Evolutionary conservation across 805 yeast genomes (phyloP).

Genomic region (Candida golubevii): DNA sequence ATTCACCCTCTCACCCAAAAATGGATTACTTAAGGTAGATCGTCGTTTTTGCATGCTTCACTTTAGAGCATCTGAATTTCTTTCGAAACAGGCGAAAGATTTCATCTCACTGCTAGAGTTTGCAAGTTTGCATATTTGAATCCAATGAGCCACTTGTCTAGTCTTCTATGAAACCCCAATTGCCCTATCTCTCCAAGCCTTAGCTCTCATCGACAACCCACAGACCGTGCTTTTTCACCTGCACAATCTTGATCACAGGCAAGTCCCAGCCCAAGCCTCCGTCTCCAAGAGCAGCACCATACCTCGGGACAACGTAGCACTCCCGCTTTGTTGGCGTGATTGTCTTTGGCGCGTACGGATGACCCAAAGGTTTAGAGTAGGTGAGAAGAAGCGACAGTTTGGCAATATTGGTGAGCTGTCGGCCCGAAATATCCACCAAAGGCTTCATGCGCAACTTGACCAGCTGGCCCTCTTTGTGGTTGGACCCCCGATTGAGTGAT

Average conservation of each 20-base stretch:
- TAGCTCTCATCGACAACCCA: constrained; percentile 48
- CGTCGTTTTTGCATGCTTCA: no score
- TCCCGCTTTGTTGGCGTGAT: constrained; percentile 65
- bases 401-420: constrained; percentile 74
- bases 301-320: constrained; percentile 86
- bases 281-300: constrained; percentile 77
- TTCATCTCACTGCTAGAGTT: no score
- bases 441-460: constrained; percentile 63
- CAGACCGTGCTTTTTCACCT: constrained; percentile 58
- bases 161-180: no score
- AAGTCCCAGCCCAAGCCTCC: constrained; percentile 93
- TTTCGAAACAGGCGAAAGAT: no score
- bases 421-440: constrained; percentile 69
- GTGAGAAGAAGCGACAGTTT: constrained; percentile 67
- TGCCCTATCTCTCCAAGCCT: no score
- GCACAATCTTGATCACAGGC: constrained; percentile 70
- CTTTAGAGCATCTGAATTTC: no score
- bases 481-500: constrained; percentile 54
- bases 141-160: no score
- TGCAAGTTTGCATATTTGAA: no score
- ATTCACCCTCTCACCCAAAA: no score
- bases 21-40: no score
- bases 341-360: constrained; percentile 79
- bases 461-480: constrained; percentile 38
- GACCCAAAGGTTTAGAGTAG: constrained; percentile 88